Evolutionary conservation across 164 flowering plant species (phyloP).

Genomic region (Vitis cinerea): DNA sequence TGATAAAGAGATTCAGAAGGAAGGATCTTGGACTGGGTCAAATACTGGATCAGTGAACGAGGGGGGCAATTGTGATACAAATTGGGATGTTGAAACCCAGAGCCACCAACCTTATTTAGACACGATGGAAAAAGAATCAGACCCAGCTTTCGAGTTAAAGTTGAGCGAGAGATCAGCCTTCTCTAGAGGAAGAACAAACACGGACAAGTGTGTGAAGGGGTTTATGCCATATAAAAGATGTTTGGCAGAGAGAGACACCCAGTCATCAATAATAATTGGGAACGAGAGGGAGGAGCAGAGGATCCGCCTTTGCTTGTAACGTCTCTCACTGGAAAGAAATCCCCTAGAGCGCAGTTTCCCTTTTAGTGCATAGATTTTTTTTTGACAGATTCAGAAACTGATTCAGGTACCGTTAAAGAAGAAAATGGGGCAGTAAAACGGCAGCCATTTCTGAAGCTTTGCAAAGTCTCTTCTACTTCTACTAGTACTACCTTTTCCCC

Average conservation of each 20-base stretch:
- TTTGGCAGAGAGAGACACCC: slow-evolving; percentile 36
- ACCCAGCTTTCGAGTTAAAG: slow-evolving; percentile 17
- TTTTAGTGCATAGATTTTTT: slow-evolving; percentile 1
- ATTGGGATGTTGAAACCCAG: slow-evolving; percentile 25
- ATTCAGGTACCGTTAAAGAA: neutral
- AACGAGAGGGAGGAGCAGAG: slow-evolving; percentile 37
- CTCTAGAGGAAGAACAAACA: slow-evolving; percentile 15
- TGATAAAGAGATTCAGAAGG: slow-evolving; percentile 25
- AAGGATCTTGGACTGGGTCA: slow-evolving; percentile 42
- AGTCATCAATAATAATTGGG: slow-evolving; percentile 18
- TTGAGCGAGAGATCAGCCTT: slow-evolving; percentile 26
- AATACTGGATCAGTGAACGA: slow-evolving; percentile 26
- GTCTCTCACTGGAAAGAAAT: neutral
- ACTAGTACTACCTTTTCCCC: neutral
- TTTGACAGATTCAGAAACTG: slow-evolving; percentile 2
- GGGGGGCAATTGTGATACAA: slow-evolving; percentile 22
- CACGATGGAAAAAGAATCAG: slow-evolving; percentile 8
- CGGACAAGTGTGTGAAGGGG: slow-evolving; percentile 34
- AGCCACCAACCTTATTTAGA: slow-evolving; percentile 7
- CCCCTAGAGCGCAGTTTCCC: neutral
- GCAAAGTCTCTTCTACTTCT: neutral
- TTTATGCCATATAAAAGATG: slow-evolving; percentile 73
- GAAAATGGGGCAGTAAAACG: neutral
- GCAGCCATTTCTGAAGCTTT: neutral
- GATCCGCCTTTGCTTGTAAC: slow-evolving; percentile 40